These are phyloP conservation scores for Axilococcus clingmanii DNA, from an alignment of 139 green algal genomes.

Conservation along the genomic window DNA sequence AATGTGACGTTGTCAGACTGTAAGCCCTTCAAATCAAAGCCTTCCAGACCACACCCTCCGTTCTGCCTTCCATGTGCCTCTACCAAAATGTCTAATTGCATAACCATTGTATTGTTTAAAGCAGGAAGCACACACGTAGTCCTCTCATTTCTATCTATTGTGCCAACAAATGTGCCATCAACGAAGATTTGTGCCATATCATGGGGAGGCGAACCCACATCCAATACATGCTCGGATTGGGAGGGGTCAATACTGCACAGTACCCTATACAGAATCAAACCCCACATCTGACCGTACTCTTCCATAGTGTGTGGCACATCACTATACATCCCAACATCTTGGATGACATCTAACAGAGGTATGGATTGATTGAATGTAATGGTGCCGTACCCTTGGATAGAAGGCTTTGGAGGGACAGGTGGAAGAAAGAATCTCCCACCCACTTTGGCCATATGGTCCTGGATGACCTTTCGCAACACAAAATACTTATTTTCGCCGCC, in stretches of 20 bases:
- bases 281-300: slow-evolving; percentile 40
- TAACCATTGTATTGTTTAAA: neutral
- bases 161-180: slow-evolving; percentile 16
- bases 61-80: slow-evolving; percentile 42
- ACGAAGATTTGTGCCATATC: slow-evolving; percentile 36
- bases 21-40: slow-evolving; percentile 46
- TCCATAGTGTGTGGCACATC: slow-evolving; percentile 42
- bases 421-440: too few species aligned
- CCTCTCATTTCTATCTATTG: slow-evolving; percentile 8
- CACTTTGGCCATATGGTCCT: slow-evolving; percentile 10
- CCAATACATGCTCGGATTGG: slow-evolving; percentile 1
- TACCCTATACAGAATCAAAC: slow-evolving; percentile 39
- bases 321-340: too few species aligned
- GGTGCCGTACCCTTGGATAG: slow-evolving; percentile 15
- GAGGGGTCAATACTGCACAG: neutral
- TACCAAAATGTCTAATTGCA: slow-evolving; percentile 40
- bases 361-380: too few species aligned
- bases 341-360: too few species aligned
- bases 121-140: slow-evolving; percentile 12
- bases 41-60: slow-evolving; percentile 15
- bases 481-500: slow-evolving; percentile 39
- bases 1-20: slow-evolving; percentile 24
- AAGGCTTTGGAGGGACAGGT: slow-evolving; percentile 8
- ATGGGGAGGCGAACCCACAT: slow-evolving; percentile 12
- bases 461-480: slow-evolving; percentile 29